These are phyloP conservation scores for Nitzschia inconspicua DNA, from an alignment of 108 stramenopile species.

Conservation along the genomic window DNA sequence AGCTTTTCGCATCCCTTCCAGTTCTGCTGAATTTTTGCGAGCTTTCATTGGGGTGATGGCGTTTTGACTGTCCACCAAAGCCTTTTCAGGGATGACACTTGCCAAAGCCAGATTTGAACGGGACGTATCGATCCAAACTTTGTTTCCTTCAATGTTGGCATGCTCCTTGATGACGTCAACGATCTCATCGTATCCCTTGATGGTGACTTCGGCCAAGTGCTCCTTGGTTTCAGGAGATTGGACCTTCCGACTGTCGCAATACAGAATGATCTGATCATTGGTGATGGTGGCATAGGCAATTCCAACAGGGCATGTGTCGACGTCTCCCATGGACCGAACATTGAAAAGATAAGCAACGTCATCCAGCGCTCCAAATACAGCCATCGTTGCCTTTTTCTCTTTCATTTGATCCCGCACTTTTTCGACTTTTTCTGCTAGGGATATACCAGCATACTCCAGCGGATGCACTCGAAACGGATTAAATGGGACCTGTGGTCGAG, in stretches of 20 bases:
- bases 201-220: constrained; percentile 58
- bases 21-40: constrained; percentile 88
- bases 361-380: constrained; percentile 89
- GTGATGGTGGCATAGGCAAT: constrained; percentile 90
- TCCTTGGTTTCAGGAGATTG: constrained; percentile 43
- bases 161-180: constrained; percentile 57
- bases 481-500: constrained; percentile 69
- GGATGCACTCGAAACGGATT: constrained; percentile 89
- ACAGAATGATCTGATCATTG: constrained; percentile 58
- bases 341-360: constrained; percentile 97
- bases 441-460: constrained; percentile 84
- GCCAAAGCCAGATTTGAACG: constrained; percentile 63
- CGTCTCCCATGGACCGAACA: constrained; percentile 86
- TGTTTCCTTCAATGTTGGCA: constrained; percentile 36
- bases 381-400: constrained; percentile 69
- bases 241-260: constrained; percentile 73
- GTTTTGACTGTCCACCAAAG: constrained; percentile 64
- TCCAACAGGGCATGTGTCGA: constrained; percentile 87
- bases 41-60: constrained; percentile 92
- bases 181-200: constrained; percentile 68
- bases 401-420: constrained; percentile 69
- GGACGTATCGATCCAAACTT: constrained; percentile 69
- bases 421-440: constrained; percentile 74
- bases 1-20: constrained; percentile 88
- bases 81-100: constrained; percentile 53